Percentiles rank a stretch among this genome's conserved stretches.
These are phyloP conservation scores for Sarocladium kiliense DNA, from an alignment of 2,329 filamentous ascomycete genomes.

Conservation along the genomic window DNA sequence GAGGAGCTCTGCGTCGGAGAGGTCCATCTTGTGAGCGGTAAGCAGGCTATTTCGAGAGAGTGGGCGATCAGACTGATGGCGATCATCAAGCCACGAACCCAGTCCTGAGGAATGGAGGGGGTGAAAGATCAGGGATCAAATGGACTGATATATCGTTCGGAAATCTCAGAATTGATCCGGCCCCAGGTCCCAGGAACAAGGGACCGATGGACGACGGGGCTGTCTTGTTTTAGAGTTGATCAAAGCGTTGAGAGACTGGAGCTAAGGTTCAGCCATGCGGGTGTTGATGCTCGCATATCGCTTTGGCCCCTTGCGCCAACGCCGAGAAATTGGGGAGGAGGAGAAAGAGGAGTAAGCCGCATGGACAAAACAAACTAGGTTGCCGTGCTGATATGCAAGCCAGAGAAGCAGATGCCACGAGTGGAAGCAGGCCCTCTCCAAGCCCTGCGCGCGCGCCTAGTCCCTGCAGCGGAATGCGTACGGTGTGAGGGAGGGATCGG, in stretches of 20 bases:
- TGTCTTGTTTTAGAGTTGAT: too few relatives aligned
- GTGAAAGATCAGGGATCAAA: too few relatives aligned
- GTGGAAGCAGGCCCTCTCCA: background rate
- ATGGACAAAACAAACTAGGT: background rate
- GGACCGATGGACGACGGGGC: too few relatives aligned
- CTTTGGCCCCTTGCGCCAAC: background rate
- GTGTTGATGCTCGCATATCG: background rate
- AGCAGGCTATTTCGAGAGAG: background rate
- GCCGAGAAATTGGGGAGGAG: background rate
- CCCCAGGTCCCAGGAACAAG: background rate
- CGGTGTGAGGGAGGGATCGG: background rate
- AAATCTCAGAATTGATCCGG: background rate
- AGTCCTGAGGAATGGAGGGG: background rate
- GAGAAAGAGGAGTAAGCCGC: background rate
- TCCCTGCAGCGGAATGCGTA: background rate
- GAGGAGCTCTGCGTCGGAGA: conserved; percentile 23
- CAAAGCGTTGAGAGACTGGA: too few relatives aligned
- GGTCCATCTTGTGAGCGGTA: background rate
- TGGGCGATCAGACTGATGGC: background rate
- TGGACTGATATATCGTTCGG: background rate
- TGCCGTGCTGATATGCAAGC: background rate
- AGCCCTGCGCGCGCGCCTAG: background rate
- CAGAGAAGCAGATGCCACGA: conserved; percentile 1
- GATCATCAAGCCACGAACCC: background rate
- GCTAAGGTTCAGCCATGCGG: background rate